Base-by-base conservation (phyloP, 2,329 filamentous ascomycete genomes). In the Pyricularia pennisetigena region DNA sequence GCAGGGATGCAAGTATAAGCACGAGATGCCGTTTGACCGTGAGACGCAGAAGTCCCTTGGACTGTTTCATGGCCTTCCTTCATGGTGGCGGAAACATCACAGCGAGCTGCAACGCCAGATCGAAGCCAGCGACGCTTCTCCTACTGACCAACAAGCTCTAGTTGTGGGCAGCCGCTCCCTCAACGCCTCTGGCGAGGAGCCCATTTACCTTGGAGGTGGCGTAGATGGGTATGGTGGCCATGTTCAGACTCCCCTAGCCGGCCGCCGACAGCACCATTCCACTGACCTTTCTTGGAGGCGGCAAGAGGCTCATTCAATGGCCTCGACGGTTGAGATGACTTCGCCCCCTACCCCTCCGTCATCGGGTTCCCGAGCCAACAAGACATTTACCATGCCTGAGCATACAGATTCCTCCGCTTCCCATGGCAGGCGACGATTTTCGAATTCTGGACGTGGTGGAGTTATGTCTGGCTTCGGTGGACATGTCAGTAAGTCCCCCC, bases 1-100 rank as follows among this genome's bases (percentile, higher is more conserved):
- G 76, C 89, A 94, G 74, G 93, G 94, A 0, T 97, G 94, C 80
- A 88, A 89, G 71, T 97, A 88, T 82, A 94, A 93, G 79, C 94
- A 97, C 76, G 91, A 95, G 76, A 97, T 97, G 90, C 94, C 94
- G 0, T 78, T 80, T 29, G 88, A 93, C 71, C 82, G 82, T 66
- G 80, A 82, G 0, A 91, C 88, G 0, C 86, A 96, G 72, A 80
- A 85, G 62, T 82, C 84, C 7, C 82, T 97, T 2, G 94, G 94
- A 0, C 84, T 97, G 1, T 88, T 87, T 71, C 84, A 88, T 70
- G 87, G 87, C 0, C 78, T 85, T n/a, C 87, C 86, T 0, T 74
- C 77, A 20, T 89, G 86, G 86, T 89, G 82, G 81, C 85, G 81
- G 76, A 85, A 84, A 74, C 78, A 80, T 35, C 82, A 84, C 72